A percentile compares a stretch with the other conserved stretches of the same genome.
Conservation (phyloP, 208 protist species). For the Porcisia hertigi region DNA sequence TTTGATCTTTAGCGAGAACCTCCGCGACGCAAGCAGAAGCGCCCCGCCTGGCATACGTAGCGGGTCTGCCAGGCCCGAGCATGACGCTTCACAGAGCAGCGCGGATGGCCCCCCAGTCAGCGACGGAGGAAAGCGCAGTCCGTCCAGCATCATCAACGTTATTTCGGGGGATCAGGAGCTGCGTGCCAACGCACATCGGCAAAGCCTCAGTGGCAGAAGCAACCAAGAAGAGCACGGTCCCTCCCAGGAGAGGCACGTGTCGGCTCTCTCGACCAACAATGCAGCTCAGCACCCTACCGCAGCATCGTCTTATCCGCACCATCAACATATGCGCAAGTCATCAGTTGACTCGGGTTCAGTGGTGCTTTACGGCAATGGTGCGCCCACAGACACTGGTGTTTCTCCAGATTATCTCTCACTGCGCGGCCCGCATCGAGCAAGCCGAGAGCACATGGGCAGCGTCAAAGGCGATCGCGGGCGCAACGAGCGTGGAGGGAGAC, state of each 20-base stretch:
- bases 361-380: slow-evolving; percentile 1
- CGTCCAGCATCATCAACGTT: slow-evolving; percentile 43
- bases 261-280: slow-evolving; percentile 1
- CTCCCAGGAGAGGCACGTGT: slow-evolving; percentile 10
- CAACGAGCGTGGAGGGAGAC: neutral
- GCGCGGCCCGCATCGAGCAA: neutral
- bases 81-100: slow-evolving; percentile 5
- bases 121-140: slow-evolving; percentile 20
- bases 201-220: neutral
- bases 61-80: neutral
- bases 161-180: slow-evolving; percentile 40
- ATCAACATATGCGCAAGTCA: slow-evolving; percentile 15
- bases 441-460: slow-evolving; percentile 1
- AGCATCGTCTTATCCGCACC: neutral
- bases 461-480: neutral
- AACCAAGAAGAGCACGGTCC: slow-evolving; percentile 2
- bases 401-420: slow-evolving; percentile 14
- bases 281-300: neutral
- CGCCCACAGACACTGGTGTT: slow-evolving; percentile 16
- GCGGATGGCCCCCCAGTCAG: slow-evolving; percentile 15
- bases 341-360: slow-evolving; percentile 6
- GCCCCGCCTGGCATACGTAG: neutral
- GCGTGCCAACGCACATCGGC: slow-evolving; percentile 29
- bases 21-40: neutral
- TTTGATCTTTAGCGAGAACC: neutral